phyloP scores from a whole-genome alignment of 148 eudicot species.

The Heliosperma pusillum region DNA sequence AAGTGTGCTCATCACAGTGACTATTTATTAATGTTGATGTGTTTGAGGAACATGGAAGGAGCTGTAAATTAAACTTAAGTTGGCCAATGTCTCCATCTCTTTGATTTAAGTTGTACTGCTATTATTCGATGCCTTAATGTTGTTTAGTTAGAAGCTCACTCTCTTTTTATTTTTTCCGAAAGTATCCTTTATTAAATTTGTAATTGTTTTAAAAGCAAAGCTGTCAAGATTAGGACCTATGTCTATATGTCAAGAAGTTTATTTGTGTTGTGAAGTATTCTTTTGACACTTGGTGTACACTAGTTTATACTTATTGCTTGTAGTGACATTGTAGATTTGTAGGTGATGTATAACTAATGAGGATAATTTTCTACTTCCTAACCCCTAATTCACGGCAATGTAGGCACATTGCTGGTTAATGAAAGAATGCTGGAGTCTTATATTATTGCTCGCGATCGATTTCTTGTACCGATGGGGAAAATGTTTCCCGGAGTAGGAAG shows the following conservation, averaged over 20 bases:
- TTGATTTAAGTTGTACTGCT: no score
- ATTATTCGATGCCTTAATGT: not conserved
- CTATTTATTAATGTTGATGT: no score
- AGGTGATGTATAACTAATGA: not conserved
- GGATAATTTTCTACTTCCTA: not conserved
- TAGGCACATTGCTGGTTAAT: slow-evolving; percentile 89
- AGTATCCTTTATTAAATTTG: not conserved
- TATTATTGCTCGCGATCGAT: slow-evolving; percentile 93
- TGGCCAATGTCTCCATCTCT: no score
- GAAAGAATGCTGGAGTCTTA: slow-evolving; percentile 98
- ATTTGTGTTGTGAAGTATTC: not conserved
- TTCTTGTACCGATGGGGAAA: slow-evolving; percentile 88
- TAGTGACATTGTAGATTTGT: not conserved
- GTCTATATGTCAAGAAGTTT: not conserved
- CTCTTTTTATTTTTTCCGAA: not conserved
- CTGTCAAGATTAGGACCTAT: not conserved
- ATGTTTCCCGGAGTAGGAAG: slow-evolving; percentile 98
- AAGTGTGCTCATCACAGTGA: no score
- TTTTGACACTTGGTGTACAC: not conserved
- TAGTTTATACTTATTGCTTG: not conserved
- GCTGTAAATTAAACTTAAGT: no score
- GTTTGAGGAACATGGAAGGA: no score
- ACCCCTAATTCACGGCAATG: slow-evolving; percentile 9
- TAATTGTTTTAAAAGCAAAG: not conserved
- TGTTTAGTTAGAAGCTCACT: not conserved